Conservation (phyloP, 148 eudicot genomes). For the Tetragonia tetragonoides region DNA sequence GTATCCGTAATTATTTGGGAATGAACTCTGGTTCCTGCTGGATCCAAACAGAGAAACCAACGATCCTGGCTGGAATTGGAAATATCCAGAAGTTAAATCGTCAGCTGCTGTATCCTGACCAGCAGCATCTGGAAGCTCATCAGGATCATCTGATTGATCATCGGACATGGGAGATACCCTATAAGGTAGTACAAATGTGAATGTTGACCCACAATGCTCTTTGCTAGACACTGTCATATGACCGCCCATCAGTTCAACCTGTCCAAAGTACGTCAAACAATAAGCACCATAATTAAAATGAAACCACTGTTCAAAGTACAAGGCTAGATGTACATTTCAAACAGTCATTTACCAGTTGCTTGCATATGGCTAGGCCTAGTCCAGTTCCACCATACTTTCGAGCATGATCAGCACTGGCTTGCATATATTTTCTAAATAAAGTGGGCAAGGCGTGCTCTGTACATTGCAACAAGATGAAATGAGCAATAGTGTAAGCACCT, state of each 20-base stretch:
- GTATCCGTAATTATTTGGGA: slow-evolving; percentile 29
- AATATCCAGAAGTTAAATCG: slow-evolving; percentile 51
- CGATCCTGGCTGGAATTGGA: slow-evolving; percentile 61
- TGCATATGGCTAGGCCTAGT: slow-evolving; percentile 92
- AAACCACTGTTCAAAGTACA: neutral
- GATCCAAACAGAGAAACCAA: slow-evolving; percentile 53
- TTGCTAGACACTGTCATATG: slow-evolving; percentile 70
- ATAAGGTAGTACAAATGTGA: slow-evolving; percentile 78
- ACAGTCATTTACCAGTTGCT: slow-evolving; percentile 65
- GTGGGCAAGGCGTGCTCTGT: slow-evolving; percentile 85
- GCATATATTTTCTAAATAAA: slow-evolving; percentile 83
- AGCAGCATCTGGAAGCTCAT: slow-evolving; percentile 52
- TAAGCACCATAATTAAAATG: neutral
- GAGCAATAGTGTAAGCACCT: neutral
- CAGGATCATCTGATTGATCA: slow-evolving; percentile 62
- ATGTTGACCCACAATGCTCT: slow-evolving; percentile 73
- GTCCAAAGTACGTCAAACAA: slow-evolving; percentile 12
- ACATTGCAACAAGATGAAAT: slow-evolving; percentile 20
- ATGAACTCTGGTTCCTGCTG: slow-evolving; percentile 38
- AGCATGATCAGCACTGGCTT: slow-evolving; percentile 88
- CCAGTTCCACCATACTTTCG: slow-evolving; percentile 98
- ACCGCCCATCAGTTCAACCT: slow-evolving; percentile 98
- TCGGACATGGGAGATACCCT: slow-evolving; percentile 50
- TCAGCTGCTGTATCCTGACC: slow-evolving; percentile 40
- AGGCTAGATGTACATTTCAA: neutral